These are phyloP conservation scores for Pulveroboletus sp. DNA, from an alignment of 768 basidiomycete species.

Conservation along the genomic window DNA sequence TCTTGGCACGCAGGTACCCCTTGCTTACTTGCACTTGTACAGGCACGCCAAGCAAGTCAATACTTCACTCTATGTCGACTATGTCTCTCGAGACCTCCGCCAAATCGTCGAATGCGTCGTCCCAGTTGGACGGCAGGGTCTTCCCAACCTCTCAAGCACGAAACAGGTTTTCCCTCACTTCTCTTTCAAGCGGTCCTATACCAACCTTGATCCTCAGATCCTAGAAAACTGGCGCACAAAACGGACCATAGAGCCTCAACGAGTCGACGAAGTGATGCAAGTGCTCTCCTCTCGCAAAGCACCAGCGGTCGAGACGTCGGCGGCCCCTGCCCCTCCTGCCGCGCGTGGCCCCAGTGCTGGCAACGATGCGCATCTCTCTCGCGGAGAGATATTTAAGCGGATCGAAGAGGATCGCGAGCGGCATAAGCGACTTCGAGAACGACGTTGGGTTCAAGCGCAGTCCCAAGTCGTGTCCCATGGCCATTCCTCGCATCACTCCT, in stretches of 20 bases:
- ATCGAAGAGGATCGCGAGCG: slow-evolving; percentile 93
- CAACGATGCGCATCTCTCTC: slow-evolving; percentile 40
- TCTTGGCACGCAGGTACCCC: too few relatives aligned
- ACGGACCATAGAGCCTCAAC: slow-evolving; percentile 76
- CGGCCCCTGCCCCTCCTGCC: slow-evolving; percentile 14
- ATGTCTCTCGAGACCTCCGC: slow-evolving; percentile 72
- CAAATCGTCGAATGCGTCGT: slow-evolving; percentile 85
- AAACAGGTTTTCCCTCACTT: slow-evolving; percentile 56
- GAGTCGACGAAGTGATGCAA: slow-evolving; percentile 67
- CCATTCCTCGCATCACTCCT: slow-evolving; percentile 5
- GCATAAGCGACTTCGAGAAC: slow-evolving; percentile 87
- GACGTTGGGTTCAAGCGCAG: slow-evolving; percentile 86
- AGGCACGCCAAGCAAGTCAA: slow-evolving; percentile 35
- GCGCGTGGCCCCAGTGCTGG: neutral
- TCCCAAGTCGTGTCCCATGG: slow-evolving; percentile 36
- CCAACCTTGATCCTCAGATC: slow-evolving; percentile 47
- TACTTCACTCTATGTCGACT: slow-evolving; percentile 68
- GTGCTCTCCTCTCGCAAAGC: slow-evolving; percentile 49
- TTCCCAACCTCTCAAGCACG: slow-evolving; percentile 84
- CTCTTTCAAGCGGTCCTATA: neutral
- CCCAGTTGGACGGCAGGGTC: slow-evolving; percentile 80
- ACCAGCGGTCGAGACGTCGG: slow-evolving; percentile 13
- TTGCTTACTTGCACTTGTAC: too few relatives aligned
- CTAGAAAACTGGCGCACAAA: slow-evolving; percentile 90
- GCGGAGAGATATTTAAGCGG: slow-evolving; percentile 74